A percentile compares a stretch with the other conserved stretches of the same genome.
phyloP scores from a whole-genome alignment of 2,329 filamentous ascomycete species.

The Penicillium sp. region DNA sequence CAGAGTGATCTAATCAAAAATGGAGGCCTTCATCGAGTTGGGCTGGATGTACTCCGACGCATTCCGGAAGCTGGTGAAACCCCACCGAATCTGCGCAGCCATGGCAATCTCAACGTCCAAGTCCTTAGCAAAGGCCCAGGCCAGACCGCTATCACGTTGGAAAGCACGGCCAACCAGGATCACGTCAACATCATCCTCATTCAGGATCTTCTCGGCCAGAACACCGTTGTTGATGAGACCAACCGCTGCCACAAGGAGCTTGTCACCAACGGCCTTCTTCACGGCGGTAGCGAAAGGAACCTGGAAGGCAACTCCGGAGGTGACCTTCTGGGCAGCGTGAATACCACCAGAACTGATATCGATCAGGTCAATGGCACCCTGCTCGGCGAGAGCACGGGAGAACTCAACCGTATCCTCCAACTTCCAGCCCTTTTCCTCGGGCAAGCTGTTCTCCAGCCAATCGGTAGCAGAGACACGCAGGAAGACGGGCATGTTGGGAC shows the following conservation, averaged over 20 bases:
- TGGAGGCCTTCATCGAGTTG: constrained; percentile 30
- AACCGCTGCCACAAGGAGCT: constrained; percentile 72
- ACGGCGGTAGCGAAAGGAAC: constrained; percentile 71
- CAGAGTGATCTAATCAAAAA: constrained; percentile 31
- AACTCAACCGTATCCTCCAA: constrained; percentile 66
- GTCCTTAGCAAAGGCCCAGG: constrained; percentile 36
- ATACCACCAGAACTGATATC: constrained; percentile 81
- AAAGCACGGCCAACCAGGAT: constrained; percentile 55
- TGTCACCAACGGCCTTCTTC: constrained; percentile 73
- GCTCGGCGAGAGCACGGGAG: constrained; percentile 67
- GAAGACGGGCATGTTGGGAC: constrained; percentile 70
- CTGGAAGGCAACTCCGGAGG: constrained; percentile 68
- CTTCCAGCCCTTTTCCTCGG: constrained; percentile 65
- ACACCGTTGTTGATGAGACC: constrained; percentile 72
- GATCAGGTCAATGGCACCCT: constrained; percentile 75
- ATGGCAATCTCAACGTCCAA: constrained; percentile 36
- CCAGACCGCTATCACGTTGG: constrained; percentile 32
- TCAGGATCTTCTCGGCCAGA: constrained; percentile 66
- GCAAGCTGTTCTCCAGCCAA: constrained; percentile 67
- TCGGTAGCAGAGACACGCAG: constrained; percentile 73
- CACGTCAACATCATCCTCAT: constrained; percentile 63
- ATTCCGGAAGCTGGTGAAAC: constrained; percentile 35
- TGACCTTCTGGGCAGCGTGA: constrained; percentile 53
- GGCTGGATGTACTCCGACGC: constrained; percentile 33
- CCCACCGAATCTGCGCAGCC: constrained; percentile 40